phyloP scores from a whole-genome alignment of 129 eudicot species.

The Rutidosis leptorrhynchoides region DNA sequence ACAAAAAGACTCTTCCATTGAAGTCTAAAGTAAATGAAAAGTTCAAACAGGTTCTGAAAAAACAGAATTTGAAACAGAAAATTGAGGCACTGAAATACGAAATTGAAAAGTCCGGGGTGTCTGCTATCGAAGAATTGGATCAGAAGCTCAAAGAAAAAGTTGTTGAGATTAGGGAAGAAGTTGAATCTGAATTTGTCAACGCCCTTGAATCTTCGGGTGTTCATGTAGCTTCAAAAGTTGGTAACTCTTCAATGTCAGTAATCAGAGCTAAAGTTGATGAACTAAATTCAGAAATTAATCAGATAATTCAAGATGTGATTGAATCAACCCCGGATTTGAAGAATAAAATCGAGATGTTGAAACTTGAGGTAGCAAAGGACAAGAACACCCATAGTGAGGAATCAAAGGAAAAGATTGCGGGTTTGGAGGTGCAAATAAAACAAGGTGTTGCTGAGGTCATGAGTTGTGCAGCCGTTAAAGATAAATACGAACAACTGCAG shows the following conservation, averaged over 20 bases:
- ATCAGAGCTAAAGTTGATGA: constrained; percentile 45
- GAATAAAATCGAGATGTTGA: constrained; percentile 53
- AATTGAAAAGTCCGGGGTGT: constrained; percentile 41
- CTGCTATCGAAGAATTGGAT: constrained; percentile 33
- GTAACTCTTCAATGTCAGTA: constrained; percentile 24
- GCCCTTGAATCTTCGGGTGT: constrained; percentile 51
- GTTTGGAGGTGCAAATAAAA: constrained; percentile 52
- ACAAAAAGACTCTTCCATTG: constrained; percentile 37
- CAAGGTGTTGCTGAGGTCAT: constrained; percentile 52
- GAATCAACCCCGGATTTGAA: constrained; percentile 59
- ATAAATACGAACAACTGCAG: constrained; percentile 46
- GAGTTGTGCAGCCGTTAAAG: constrained; percentile 45
- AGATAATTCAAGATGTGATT: constrained; percentile 47
- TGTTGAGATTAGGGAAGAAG: constrained; percentile 42
- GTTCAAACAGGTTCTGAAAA: constrained; percentile 28
- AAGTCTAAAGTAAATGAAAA: constrained; percentile 31
- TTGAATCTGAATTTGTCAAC: constrained; percentile 46
- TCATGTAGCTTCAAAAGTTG: constrained; percentile 37
- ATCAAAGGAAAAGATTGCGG: constrained; percentile 53
- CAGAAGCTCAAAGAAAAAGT: constrained; percentile 49
- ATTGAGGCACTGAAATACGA: constrained; percentile 49
- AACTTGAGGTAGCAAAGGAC: constrained; percentile 44
- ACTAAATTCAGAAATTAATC: constrained; percentile 44
- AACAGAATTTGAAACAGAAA: constrained; percentile 55
- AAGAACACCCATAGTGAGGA: constrained; percentile 48